Evolutionary conservation across 2,329 filamentous ascomycete species (phyloP), one percentile per base, ranked within the genome.

Genomic region (Colletotrichum somersetense): DNA sequence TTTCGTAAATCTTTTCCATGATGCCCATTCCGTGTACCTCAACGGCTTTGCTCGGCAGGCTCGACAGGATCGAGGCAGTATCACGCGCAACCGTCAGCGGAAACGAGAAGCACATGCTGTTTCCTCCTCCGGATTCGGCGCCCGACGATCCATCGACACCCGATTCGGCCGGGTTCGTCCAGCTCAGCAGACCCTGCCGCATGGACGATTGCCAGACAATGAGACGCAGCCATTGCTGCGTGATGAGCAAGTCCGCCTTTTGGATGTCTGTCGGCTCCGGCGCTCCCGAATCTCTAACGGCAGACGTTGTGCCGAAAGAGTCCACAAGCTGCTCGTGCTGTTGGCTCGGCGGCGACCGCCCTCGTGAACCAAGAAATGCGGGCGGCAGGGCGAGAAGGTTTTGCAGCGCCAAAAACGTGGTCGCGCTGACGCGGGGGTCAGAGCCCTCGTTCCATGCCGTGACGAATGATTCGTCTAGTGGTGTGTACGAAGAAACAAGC

Each of bases 151-250:
- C 67, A 4, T 62, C 62, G 5, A 59, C 68, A n/a, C 66, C 66
- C 6, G 73, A 66, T n/a, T 74, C 73, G 40, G 71, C 67, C 7
- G 73, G 73, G n/a, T 74, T 67, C 18, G 71, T 72, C 42, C 87
- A 89, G 42, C 89, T 91, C 26, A 93, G 83, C 33, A 90, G 87
- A 5, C 89, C 89, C 75, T 92, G 90, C 26, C 88, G 87, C 75
- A 92, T 91, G 3, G 90, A 91, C 1, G 91, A 86, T 75, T 92
- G 91, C 91, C 91, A 93, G n/a, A 92, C 88, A 81, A 92, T 91
- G 1, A 90, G 88, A 23, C 89, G 85, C 5, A 93, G 83, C 91
- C 91, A 93, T 76, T 92, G 90, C 77, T 93, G 91, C 2, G 90
- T 93, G 65, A 91, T 87, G 55, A 91, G 84, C 23, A 93, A 85